phyloP scores from a whole-genome alignment of 345 rosid genomes.

The Arabis hirsuta region DNA sequence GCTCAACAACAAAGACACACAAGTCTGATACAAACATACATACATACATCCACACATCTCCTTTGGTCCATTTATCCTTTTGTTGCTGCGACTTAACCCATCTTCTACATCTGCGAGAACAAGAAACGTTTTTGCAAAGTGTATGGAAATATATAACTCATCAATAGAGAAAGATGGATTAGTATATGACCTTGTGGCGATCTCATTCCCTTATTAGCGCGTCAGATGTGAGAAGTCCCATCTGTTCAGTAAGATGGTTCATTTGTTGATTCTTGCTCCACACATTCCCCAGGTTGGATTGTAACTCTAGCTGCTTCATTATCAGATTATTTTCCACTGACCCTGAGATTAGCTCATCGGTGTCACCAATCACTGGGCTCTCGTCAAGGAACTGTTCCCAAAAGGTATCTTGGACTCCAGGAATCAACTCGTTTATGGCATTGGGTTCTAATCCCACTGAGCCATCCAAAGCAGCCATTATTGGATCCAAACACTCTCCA shows the following conservation, averaged over 20 bases:
- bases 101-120: slow-evolving; percentile 32
- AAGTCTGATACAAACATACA: slow-evolving; percentile 16
- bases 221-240: slow-evolving; percentile 70
- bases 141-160: slow-evolving; percentile 5
- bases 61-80: slow-evolving; percentile 20
- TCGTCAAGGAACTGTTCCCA: slow-evolving; percentile 72
- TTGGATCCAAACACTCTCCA: slow-evolving; percentile 55
- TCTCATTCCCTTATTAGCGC: slow-evolving; percentile 40
- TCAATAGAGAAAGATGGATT: background rate
- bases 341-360: slow-evolving; percentile 58
- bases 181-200: slow-evolving; percentile 4
- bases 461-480: slow-evolving; percentile 51
- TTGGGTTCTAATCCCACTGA: slow-evolving; percentile 46
- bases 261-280: slow-evolving; percentile 59
- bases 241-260: slow-evolving; percentile 75
- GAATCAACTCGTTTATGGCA: slow-evolving; percentile 53
- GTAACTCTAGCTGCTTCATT: slow-evolving; percentile 41
- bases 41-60: background rate
- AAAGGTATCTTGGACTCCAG: slow-evolving; percentile 58
- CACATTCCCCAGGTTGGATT: slow-evolving; percentile 43
- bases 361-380: slow-evolving; percentile 59
- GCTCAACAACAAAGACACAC: slow-evolving; percentile 40
- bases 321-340: slow-evolving; percentile 49
- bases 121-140: background rate
- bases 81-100: slow-evolving; percentile 16